These are phyloP conservation scores for Fraxinus baroniana DNA, from an alignment of 305 asterid genomes.

Conservation along the genomic window DNA sequence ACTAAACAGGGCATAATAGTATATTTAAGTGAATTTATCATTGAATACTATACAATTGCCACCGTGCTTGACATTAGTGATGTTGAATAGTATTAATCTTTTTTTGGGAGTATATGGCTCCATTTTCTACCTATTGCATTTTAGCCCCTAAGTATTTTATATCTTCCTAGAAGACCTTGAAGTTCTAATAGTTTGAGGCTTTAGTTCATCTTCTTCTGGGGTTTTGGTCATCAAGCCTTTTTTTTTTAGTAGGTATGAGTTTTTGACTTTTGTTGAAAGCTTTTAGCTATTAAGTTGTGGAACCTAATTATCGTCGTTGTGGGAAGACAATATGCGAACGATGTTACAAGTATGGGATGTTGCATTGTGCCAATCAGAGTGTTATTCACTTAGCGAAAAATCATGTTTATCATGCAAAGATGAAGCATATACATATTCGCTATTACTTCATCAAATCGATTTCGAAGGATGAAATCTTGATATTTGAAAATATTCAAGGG, in stretches of 20 bases:
- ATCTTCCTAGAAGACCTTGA: neutral
- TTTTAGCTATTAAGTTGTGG: neutral
- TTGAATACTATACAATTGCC: too few relatives aligned
- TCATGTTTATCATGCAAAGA: too few relatives aligned
- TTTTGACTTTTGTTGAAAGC: neutral
- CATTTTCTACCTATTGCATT: neutral
- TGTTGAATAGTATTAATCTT: too few relatives aligned
- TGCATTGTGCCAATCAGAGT: neutral
- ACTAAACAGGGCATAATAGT: too few relatives aligned
- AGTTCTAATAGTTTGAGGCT: neutral
- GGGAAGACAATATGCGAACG: neutral
- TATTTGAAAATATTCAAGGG: too few relatives aligned
- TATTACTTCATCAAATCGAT: neutral
- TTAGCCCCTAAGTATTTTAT: neutral
- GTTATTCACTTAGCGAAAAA: too few relatives aligned
- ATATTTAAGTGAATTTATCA: too few relatives aligned
- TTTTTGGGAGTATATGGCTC: conserved; percentile 11
- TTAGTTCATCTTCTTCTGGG: neutral
- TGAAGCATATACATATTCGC: neutral
- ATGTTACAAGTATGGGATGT: too few relatives aligned
- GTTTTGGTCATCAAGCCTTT: neutral
- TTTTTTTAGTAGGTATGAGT: neutral
- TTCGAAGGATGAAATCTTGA: neutral
- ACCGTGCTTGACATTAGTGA: too few relatives aligned
- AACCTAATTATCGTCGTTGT: neutral